Evolutionary conservation across 495 filamentous ascomycete genomes (phyloP), one percentile per base, ranked within the genome.

Genomic region (Penicillium verhagenii): DNA sequence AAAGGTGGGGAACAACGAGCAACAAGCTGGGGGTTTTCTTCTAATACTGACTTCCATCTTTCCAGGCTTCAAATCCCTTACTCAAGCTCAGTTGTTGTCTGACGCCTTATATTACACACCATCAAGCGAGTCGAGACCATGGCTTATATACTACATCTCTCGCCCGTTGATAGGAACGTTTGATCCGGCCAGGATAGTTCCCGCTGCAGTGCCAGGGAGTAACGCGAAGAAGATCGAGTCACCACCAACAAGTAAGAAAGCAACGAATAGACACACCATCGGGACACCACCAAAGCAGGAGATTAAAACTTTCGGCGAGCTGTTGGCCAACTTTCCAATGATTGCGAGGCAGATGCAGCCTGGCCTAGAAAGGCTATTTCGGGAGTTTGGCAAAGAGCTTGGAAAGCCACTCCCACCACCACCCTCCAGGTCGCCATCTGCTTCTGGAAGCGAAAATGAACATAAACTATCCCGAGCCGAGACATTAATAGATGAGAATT

Each of bases 71-170:
- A 95, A 91, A 71, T 86, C 85, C 19, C 78, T 96, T 50, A 90
- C 89, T 49, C 95, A 97, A 66, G 89, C 91, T 21, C 96, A 94
- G 70, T 75, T 99, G 19, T 73, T 97, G 37, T 83, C 85, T 54
- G 95, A 97, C 67, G 80, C 79, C 35, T 74, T 97, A n/a, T 97
- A 89, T 79, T 92, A 94, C 66, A 85, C 89, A 28, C 87, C 97
- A 57, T 84, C 76, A 18, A 77, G 86, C 51, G 92, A 96, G 35
- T 86, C 89, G 19, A 85, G 89, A 44, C 86, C 89, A 82, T 99
- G 95, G 88, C 83, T 99, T 31, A 83, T 99, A 49, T 97, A 99
- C 79, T 97, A 91, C 69, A 95, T 99, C 50, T 96, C 92, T 14
- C 85, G 84, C 31, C 95, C 95, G n/a, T 71, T 99, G 51, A 78